A percentile compares a stretch with the other conserved stretches of the same genome.
phyloP scores from a whole-genome alignment of 768 basidiomycete species.

The Chalciporus sphaerocephalus region DNA sequence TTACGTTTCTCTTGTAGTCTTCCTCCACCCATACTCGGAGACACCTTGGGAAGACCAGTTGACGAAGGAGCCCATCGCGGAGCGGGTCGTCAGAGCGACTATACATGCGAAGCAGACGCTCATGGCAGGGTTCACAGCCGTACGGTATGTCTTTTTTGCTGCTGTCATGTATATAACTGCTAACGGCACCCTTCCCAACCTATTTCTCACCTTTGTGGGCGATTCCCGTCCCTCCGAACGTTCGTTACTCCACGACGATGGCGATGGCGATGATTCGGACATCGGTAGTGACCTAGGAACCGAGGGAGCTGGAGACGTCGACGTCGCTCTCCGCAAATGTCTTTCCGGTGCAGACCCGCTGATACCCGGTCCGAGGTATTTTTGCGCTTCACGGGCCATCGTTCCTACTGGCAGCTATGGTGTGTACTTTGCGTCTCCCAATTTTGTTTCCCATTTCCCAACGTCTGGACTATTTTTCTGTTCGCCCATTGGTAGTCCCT shows the following conservation, averaged over 20 bases:
- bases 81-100: constrained; percentile 58
- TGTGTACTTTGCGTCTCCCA: constrained; percentile 20
- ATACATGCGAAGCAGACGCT: constrained; percentile 55
- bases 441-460: no score
- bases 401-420: constrained; percentile 60
- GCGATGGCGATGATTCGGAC: no score
- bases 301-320: constrained; percentile 61
- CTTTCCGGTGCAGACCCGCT: constrained; percentile 44
- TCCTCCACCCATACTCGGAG: constrained; percentile 58
- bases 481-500: no score
- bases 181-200: not conserved
- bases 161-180: not conserved
- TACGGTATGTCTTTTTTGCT: constrained; percentile 38
- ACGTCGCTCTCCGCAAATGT: constrained; percentile 54
- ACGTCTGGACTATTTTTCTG: no score
- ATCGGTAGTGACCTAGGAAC: constrained; percentile 66
- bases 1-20: constrained; percentile 36
- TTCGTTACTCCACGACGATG: no score
- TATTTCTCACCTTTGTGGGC: constrained; percentile 2
- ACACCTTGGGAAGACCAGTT: constrained; percentile 60
- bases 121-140: constrained; percentile 60
- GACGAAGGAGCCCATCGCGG: constrained; percentile 51
- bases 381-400: constrained; percentile 56
- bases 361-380: constrained; percentile 61
- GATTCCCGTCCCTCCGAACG: not conserved